Evolutionary conservation across 2,329 filamentous ascomycete genomes (phyloP), one percentile per base, ranked within the genome.

Genomic region (Aspergillus sojae): DNA sequence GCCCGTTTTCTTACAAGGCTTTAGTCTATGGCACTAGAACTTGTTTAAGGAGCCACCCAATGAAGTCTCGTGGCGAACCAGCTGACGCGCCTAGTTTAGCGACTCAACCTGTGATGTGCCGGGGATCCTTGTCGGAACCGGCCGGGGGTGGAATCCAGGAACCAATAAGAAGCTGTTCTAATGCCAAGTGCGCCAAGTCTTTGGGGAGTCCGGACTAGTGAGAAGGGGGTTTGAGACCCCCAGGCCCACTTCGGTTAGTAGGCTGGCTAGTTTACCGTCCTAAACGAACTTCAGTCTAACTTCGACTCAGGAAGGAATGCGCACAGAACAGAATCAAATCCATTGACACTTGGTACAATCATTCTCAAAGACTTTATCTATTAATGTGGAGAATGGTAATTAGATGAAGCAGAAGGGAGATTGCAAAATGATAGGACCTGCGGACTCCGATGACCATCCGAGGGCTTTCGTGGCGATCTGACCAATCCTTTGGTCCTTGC

Each of bases 121-220:
- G 32, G 57, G 32, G 30, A 39, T 58, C 61, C 57, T 34, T 41
- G 57, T 64, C 60, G 60, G 57, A 65, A 61, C 43, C 50, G 50
- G 36, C 58, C 63, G 57, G 63, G 57, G 61, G 61, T 57, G 58
- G 32, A 14, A 50, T 55, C 1, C 26, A 52, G 34, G 10, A 34
- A 12, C 64, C 64, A 65, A 65, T 65, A 9, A 57, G 1, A 3
- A 12, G 4, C 1, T 10, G 3, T 1, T 0, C 10, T 10, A 5
- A 2, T 12, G 64, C 64, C 64, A 65, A 65, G 64, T 16, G 34
- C 41, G 61, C 64, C 64, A 65, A 65, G 64, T 53, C 57, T 53
- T 58, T 58, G 50, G 41, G 26, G 43, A 52, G 28, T 26, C 53
- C 55, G 36, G 56, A 39, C 62, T 64, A 64, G 59, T 58, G 58